A percentile compares a stretch with the other conserved stretches of the same genome.
phyloP scores from a whole-genome alignment of 2,329 filamentous ascomycete species.

The Aspergillus sp. region DNA sequence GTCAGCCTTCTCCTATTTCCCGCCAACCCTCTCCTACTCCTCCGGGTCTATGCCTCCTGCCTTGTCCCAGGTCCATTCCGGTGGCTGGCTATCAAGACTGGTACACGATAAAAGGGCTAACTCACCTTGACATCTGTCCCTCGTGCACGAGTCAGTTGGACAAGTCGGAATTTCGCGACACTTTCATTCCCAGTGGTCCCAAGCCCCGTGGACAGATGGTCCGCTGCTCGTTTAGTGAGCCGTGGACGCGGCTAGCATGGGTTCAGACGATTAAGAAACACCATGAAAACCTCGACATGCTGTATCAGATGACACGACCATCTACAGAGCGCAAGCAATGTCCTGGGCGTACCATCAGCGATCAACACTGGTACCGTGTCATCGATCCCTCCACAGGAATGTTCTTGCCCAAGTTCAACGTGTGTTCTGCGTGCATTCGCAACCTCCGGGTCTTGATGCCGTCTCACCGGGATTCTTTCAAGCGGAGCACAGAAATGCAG shows the following conservation, averaged over 20 bases:
- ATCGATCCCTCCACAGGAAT: slow-evolving; percentile 61
- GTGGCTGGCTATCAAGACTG: slow-evolving; percentile 68
- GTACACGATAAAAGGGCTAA: slow-evolving; percentile 68
- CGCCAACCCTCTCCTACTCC: slow-evolving; percentile 6
- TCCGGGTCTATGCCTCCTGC: slow-evolving; percentile 46
- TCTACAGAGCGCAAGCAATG: slow-evolving; percentile 53
- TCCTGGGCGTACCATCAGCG: slow-evolving; percentile 51
- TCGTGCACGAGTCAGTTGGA: slow-evolving; percentile 71
- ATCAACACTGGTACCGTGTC: slow-evolving; percentile 71
- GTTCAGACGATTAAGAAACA: slow-evolving; percentile 70
- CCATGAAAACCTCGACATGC: slow-evolving; percentile 60
- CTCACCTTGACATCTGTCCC: slow-evolving; percentile 75
- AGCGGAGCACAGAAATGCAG: slow-evolving; percentile 39
- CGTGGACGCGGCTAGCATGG: slow-evolving; percentile 84
- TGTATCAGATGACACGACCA: slow-evolving; percentile 65
- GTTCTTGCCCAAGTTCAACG: slow-evolving; percentile 65
- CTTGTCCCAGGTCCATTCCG: slow-evolving; percentile 64
- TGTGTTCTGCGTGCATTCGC: slow-evolving; percentile 70
- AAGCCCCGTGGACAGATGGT: slow-evolving; percentile 56
- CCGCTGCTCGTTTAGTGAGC: slow-evolving; percentile 72
- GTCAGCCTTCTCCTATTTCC: slow-evolving; percentile 1
- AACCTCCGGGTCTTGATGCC: slow-evolving; percentile 71
- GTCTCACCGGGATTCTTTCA: slow-evolving; percentile 63
- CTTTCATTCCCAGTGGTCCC: slow-evolving; percentile 60
- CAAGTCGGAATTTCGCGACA: slow-evolving; percentile 61